Evolutionary conservation across 169 alveolate species (phyloP), one percentile per base, ranked within the genome.

Genomic region (Ichthyophthirius multifiliis): DNA sequence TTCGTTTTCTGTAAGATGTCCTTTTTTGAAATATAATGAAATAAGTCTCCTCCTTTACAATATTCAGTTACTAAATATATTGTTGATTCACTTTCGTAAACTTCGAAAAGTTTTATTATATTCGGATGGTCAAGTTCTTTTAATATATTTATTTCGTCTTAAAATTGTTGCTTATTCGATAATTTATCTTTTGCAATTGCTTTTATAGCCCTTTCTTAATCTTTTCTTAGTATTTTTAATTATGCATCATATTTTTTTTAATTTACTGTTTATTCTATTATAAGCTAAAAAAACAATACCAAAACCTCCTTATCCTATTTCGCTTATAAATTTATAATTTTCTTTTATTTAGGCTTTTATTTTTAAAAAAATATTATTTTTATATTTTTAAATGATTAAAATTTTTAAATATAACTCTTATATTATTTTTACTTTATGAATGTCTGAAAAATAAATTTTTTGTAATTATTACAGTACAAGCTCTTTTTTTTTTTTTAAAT

Each of bases 231-330:
- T 55, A 27, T 55, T 0, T 12, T 55, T 0, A 2, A 27, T 20
- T 27, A 20, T 18, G 39, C 2, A 32, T 20, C 41, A 16, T 23
- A 15, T 32, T 31, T 41, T 16, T 20, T 13, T 48, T 0, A 41
- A 1, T 43, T 23, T 63, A 64, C 89, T 76, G 12, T 93, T 83
- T 31, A 71, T 85, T 44, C 78, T 83, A 45, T 89, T 79, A 34
- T 85, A 55, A 4, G 94, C 90, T 44, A 84, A 47, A 44, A 87
- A 92, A n/a, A 92, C 94, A 32, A 87, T 84, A 20, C 94, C 96
- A 82, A 80, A 92, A 12, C 90, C 89, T 34, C 96, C 96, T 18
- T 85, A 65, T 18, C 96, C 96, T 15, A 92, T 71, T 65, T 92
- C 89, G 64, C 78, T 83, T 45, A 67, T 74, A 35, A 92, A 83